phyloP scores from a whole-genome alignment of 2,329 filamentous ascomycete genomes.

The Akanthomyces dipterigenus region DNA sequence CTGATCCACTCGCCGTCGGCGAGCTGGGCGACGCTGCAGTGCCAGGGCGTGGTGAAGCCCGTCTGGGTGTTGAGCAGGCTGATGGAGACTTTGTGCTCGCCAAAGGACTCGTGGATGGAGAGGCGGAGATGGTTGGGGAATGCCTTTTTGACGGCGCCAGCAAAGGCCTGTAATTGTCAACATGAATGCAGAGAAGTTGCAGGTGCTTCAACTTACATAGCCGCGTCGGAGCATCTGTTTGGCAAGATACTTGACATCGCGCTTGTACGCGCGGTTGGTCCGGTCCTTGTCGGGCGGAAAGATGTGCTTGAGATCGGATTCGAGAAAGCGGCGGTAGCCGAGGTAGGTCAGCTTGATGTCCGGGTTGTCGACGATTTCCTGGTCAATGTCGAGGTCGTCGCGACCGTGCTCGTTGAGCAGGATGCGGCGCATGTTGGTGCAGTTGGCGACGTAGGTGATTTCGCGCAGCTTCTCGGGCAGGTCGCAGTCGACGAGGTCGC shows the following conservation, averaged over 20 bases:
- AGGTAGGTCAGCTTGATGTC: constrained; percentile 25
- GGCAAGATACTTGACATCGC: constrained; percentile 22
- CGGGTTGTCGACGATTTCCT: constrained; percentile 21
- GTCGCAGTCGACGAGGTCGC: constrained; percentile 35
- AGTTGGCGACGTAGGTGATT: constrained; percentile 30
- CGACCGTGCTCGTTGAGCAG: constrained; percentile 21
- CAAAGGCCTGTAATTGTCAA: constrained; percentile 21
- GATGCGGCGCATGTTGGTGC: constrained; percentile 23
- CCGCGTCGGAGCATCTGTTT: constrained; percentile 27
- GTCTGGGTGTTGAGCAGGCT: constrained; percentile 24
- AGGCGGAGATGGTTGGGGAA: constrained; percentile 24
- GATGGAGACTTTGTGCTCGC: constrained; percentile 22
- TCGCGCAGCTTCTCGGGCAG: constrained; percentile 34
- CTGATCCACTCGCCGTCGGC: constrained; percentile 21
- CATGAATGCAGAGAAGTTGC: too few relatives aligned
- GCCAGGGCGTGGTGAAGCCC: constrained; percentile 26
- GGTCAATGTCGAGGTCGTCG: constrained; percentile 21
- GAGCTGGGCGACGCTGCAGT: constrained; percentile 21
- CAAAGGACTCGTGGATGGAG: constrained; percentile 24
- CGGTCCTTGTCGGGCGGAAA: constrained; percentile 19
- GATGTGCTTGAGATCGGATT: constrained; percentile 24
- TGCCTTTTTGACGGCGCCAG: constrained; percentile 19
- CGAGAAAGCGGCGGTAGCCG: constrained; percentile 23
- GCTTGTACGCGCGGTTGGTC: constrained; percentile 19
- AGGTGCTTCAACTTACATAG: constrained; percentile 22